Base-by-base conservation (phyloP, 2,329 filamentous ascomycete species). In the Cryphonectria japonica region DNA sequence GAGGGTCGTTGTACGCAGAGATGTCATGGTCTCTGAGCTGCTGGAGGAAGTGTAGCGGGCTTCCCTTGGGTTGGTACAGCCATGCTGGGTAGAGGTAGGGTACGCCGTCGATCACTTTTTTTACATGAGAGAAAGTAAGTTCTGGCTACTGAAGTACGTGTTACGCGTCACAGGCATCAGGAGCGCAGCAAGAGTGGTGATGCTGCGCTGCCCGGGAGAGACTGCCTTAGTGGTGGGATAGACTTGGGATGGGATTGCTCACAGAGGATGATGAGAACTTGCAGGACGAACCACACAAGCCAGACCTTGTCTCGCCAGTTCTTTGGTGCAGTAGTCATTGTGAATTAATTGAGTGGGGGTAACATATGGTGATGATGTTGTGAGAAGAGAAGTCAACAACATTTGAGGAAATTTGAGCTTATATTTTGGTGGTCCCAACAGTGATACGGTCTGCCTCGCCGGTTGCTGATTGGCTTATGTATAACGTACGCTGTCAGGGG, bases 31-130 rank as follows among this genome's bases (percentile, higher is more conserved):
- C 71, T 71, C 85, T 84, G 70, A 88, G 76, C 50, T 78, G 69
- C 73, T 82, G 78, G 62, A 88, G 79, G 73, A 83, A 80, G 77
- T 87, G 83, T 8, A 89, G 79, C 0, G 86, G 86, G 0, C 83
- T 77, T 5, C 77, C 79, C 0, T 81, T 75, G 0, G 80, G 71
- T 2, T 79, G 76, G 78, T 83, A 86, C 62, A 88, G 81, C 66
- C 78, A 79, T 1, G 76, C 71, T 0, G 87, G 87, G 76, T 88
- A 89, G 74, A 87, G 82, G 43, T 83, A 69, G 16, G 67, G 81
- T 50, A 87, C 83, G 64, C 87, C 83, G 75, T 89, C 87, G 62
- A 88, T 82, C 74, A 83, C 87, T 89, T 69, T 7, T 7, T 41
- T 54, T 54, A 63, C 37, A 46, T 19, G 14, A 46, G 11, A 13